A percentile compares a stretch with the other conserved stretches of the same genome.
Evolutionary conservation across 2,329 filamentous ascomycete genomes (phyloP).

Genomic region (Diaporthe citriasiana): DNA sequence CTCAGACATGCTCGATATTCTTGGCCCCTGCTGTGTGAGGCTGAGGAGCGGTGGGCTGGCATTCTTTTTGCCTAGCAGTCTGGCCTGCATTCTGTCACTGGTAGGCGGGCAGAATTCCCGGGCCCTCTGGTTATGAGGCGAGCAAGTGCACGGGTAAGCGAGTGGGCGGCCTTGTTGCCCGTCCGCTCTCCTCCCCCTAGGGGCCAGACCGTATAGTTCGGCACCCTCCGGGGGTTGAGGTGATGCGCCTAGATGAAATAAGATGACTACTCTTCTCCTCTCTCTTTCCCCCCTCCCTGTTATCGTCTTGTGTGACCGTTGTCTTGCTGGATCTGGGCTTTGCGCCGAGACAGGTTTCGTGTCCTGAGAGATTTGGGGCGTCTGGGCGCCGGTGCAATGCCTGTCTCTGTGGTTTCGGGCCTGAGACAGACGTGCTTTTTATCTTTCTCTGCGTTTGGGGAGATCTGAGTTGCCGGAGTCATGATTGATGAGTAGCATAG

Average conservation of each 20-base stretch:
- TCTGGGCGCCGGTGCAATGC: neutral
- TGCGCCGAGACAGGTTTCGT: conserved; percentile 34
- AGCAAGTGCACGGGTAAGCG: neutral
- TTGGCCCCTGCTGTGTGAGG: conserved; percentile 2
- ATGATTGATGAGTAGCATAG: neutral
- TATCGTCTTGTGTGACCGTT: conserved; percentile 9
- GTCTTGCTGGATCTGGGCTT: conserved; percentile 18
- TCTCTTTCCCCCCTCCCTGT: neutral
- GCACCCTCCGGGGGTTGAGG: neutral
- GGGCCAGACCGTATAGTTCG: neutral
- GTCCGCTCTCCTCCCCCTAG: neutral
- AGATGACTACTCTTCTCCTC: neutral
- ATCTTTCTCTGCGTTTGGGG: neutral
- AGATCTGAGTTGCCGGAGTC: neutral
- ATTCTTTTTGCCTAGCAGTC: neutral
- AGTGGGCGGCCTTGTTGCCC: neutral
- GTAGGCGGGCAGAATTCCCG: neutral
- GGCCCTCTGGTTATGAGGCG: neutral
- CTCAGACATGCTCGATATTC: conserved; percentile 1
- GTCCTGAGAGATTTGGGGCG: neutral
- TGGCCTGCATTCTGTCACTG: conserved; percentile 1
- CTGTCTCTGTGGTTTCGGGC: neutral
- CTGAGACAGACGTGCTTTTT: neutral
- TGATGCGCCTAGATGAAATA: neutral
- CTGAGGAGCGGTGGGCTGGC: neutral